Evolutionary conservation across 2,329 filamentous ascomycete genomes (phyloP), one percentile per base, ranked within the genome.

Genomic region (Aurifilum marmelostoma): DNA sequence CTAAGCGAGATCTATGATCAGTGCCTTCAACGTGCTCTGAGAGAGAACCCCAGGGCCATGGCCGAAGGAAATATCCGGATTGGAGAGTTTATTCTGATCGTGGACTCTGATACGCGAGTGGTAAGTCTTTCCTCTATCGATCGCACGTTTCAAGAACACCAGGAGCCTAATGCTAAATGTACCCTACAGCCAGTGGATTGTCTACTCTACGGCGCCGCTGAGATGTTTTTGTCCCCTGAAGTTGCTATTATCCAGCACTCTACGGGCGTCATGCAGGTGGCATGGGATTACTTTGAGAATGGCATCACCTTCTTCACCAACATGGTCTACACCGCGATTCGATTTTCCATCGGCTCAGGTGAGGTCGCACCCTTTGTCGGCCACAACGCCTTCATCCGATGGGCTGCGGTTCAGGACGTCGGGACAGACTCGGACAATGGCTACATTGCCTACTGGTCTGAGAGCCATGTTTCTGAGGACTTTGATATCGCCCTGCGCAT

Each of bases 261-360:
- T 0, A 91, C 90, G 7, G 89, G 90, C 34, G 91, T 93, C 70
- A 93, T 93, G 91, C 89, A 93, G 72, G 89, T 93, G 24, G 86
- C 89, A 0, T 81, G 87, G 74, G 89, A 85, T 69, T 92, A 89
- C 79, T 94, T 94, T 74, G 91, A 94, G 78, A 91, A 91, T 73
- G 89, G 80, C 21, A 91, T 92, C 74, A 92, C 91, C 1, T 94
- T 91, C 81, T 93, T 94, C 80, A 94, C 91, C 56, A 89, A 93
- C 75, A 84, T 94, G 65, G 88, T 94, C 73, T 94, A 93, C 80
- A 89, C 87, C 0, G 87, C 89, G 43, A 93, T 93, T 74, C 84
- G 86, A 34, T 93, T 89, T 75, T 87, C 88, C 27, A 90, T 93
- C 37, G 87, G 88, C 8, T 90, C 87, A 64, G 91, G 91, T 5